A percentile compares a stretch with the other conserved stretches of the same genome.
These are phyloP conservation scores for Colletotrichum horii DNA, from an alignment of 2,329 filamentous ascomycete genomes.

Conservation along the genomic window DNA sequence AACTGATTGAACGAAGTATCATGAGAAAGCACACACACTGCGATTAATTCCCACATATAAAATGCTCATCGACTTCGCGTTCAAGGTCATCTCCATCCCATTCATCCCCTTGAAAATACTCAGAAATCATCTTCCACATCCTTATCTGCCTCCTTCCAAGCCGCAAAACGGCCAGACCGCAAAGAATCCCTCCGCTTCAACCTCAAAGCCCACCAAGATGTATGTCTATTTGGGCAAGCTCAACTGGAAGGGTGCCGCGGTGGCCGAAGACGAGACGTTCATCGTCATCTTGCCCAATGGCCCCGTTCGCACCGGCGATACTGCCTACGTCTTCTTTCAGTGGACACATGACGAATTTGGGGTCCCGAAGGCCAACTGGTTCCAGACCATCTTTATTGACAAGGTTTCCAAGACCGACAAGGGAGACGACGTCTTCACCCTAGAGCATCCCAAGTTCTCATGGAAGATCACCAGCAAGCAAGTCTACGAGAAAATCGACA, in stretches of 20 bases:
- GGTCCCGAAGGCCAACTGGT: neutral
- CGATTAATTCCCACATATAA: neutral
- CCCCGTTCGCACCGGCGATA: neutral
- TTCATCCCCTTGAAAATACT: neutral
- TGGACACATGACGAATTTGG: neutral
- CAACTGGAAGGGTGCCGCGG: neutral
- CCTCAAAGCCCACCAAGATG: neutral
- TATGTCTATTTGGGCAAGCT: neutral
- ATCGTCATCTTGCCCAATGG: neutral
- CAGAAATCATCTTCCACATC: neutral
- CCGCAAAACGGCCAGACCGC: neutral
- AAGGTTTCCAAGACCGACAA: neutral
- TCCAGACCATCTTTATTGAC: neutral
- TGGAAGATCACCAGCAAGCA: neutral
- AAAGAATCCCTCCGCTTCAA: neutral
- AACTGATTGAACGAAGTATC: neutral
- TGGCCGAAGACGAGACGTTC: neutral
- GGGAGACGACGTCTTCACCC: neutral
- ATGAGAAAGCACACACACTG: neutral
- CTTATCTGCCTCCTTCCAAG: neutral
- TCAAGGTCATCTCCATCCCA: neutral
- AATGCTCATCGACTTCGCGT: neutral
- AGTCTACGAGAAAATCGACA: neutral
- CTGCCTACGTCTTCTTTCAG: neutral
- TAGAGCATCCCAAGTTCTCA: neutral